Conservation (phyloP, 1,139 yeast species). For the Sugiyamaella pinicola region DNA sequence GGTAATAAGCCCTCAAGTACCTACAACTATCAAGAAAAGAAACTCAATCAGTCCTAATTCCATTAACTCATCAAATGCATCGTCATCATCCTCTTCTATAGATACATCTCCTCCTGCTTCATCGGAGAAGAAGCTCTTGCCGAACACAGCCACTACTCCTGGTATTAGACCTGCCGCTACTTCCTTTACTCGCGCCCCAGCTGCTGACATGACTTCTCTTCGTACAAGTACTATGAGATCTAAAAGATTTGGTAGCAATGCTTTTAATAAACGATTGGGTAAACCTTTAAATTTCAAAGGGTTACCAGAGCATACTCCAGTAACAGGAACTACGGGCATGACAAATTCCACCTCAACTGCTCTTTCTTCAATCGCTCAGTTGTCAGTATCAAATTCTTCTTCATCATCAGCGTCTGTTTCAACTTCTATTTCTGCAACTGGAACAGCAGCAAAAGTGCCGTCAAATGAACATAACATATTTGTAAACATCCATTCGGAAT, state of each 20-base stretch:
- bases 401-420: background rate
- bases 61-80: constrained; percentile 1
- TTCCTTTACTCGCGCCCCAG: constrained; percentile 23
- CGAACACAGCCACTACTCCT: constrained; percentile 20
- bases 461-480: background rate
- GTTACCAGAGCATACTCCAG: constrained; percentile 2
- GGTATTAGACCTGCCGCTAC: constrained; percentile 20
- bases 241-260: constrained; percentile 20
- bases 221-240: constrained; percentile 19
- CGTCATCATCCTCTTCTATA: constrained; percentile 3
- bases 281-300: constrained; percentile 17
- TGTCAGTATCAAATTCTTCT: constrained; percentile 6
- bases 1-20: constrained; percentile 4
- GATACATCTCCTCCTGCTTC: constrained; percentile 14
- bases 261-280: constrained; percentile 15
- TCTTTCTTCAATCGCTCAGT: constrained; percentile 6
- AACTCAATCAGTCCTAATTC: constrained; percentile 10
- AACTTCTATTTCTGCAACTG: background rate
- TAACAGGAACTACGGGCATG: background rate
- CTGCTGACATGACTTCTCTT: constrained; percentile 22
- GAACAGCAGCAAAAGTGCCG: background rate
- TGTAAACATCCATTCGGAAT: background rate
- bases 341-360: constrained; percentile 7
- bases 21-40: background rate
- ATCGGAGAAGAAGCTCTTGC: background rate